Conservation (phyloP, 1,139 yeast genomes). For the Suhomyces kunorum region DNA sequence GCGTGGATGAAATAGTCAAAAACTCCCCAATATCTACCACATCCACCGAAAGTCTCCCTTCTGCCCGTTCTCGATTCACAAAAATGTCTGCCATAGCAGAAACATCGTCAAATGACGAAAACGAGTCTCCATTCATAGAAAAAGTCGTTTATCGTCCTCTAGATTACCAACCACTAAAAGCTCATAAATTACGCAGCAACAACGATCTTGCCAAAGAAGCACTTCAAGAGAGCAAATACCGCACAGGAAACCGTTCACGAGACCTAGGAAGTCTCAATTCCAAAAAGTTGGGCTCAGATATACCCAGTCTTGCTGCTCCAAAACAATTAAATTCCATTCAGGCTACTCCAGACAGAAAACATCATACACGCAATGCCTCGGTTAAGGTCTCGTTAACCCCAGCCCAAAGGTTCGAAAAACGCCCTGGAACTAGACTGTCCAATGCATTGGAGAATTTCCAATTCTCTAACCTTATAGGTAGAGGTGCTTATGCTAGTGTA, state of each 20-base stretch:
- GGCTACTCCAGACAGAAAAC: conserved; percentile 16
- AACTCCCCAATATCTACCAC: neutral
- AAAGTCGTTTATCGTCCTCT: conserved; percentile 7
- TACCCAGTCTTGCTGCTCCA: neutral
- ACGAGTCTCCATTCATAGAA: conserved; percentile 23
- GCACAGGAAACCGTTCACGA: neutral
- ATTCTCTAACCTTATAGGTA: conserved; percentile 64
- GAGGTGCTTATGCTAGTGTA: conserved; percentile 80
- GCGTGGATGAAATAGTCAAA: neutral
- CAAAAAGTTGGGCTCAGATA: neutral
- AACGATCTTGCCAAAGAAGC: conserved; percentile 6
- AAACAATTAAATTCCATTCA: neutral
- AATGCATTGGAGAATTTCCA: conserved; percentile 56
- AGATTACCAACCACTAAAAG: conserved; percentile 9
- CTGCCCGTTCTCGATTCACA: conserved; percentile 2
- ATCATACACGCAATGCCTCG: conserved; percentile 31
- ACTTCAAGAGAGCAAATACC: conserved; percentile 1
- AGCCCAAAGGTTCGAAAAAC: conserved; percentile 51
- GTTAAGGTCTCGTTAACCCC: conserved; percentile 54
- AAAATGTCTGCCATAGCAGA: conserved; percentile 17
- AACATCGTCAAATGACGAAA: conserved; percentile 15
- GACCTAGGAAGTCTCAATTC: neutral
- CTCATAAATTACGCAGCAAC: conserved; percentile 18
- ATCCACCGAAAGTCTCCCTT: neutral
- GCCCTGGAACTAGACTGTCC: conserved; percentile 38